Conservation (phyloP, 2,329 filamentous ascomycete genomes). For the Aspergillus sp. region DNA sequence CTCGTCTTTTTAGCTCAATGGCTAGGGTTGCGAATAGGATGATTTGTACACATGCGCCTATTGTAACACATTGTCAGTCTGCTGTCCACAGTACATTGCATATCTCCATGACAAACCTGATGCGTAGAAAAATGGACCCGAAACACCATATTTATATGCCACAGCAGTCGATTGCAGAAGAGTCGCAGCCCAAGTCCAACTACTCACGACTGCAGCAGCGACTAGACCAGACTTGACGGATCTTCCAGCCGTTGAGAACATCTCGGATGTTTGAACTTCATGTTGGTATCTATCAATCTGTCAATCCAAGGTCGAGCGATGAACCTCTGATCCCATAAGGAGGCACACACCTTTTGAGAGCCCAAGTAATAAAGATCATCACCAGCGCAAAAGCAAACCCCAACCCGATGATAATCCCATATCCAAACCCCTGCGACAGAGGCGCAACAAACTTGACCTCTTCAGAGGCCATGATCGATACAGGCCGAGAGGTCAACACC, state of each 20-base stretch:
- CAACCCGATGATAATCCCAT: constrained; percentile 71
- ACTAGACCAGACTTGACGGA: constrained; percentile 87
- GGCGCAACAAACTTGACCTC: constrained; percentile 26
- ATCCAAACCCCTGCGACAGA: constrained; percentile 60
- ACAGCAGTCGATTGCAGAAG: constrained; percentile 75
- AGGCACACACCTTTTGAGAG: constrained; percentile 54
- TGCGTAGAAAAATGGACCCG: constrained; percentile 64
- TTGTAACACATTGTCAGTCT: neutral
- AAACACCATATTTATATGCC: constrained; percentile 71
- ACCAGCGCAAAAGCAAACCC: constrained; percentile 70
- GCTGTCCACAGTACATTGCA: constrained; percentile 14
- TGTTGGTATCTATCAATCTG: constrained; percentile 52
- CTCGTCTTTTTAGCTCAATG: constrained; percentile 81
- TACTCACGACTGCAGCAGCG: constrained; percentile 83
- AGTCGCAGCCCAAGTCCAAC: constrained; percentile 90
- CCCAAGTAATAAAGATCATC: constrained; percentile 70
- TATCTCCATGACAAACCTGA: constrained; percentile 42
- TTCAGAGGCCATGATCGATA: constrained; percentile 16
- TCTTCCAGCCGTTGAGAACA: constrained; percentile 84
- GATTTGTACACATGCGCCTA: constrained; percentile 76
- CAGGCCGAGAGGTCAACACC: too few species aligned
- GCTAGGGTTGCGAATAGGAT: constrained; percentile 85
- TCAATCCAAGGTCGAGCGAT: neutral
- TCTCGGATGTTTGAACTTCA: constrained; percentile 81
- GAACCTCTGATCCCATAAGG: neutral